A percentile compares a stretch with the other conserved stretches of the same genome.
phyloP scores from a whole-genome alignment of 768 basidiomycete genomes.

The Tricholoma bakamatsutake region DNA sequence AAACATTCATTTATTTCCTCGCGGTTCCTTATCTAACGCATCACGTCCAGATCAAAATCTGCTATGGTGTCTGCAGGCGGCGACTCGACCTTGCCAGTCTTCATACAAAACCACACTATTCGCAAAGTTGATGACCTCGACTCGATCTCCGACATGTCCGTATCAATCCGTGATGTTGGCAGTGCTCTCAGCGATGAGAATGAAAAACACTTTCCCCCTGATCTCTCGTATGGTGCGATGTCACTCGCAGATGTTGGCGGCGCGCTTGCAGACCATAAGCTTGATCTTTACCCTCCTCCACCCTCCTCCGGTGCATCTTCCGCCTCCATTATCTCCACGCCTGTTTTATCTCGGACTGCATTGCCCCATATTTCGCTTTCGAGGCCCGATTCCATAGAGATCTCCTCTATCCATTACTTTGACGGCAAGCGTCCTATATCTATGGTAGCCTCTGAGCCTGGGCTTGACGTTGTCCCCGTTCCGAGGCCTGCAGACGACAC shows the following conservation, averaged over 20 bases:
- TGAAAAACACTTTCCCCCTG: conserved; percentile 26
- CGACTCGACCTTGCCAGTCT: conserved; percentile 33
- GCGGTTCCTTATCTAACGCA: background rate
- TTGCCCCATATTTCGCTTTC: conserved; percentile 13
- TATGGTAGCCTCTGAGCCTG: conserved; percentile 5
- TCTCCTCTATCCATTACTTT: conserved; percentile 21
- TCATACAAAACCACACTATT: conserved; percentile 38
- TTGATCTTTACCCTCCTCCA: conserved; percentile 23
- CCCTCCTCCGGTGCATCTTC: conserved; percentile 33
- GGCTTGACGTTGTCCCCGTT: background rate
- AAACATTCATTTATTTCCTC: too few species aligned
- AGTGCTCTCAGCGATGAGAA: conserved; percentile 26
- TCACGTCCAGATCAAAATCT: conserved; percentile 17
- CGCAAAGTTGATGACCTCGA: conserved; percentile 43
- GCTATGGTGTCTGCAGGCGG: conserved; percentile 17
- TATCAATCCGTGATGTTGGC: conserved; percentile 17
- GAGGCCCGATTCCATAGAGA: conserved; percentile 26
- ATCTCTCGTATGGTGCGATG: conserved; percentile 31
- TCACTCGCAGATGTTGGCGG: conserved; percentile 33
- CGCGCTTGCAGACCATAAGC: conserved; percentile 31
- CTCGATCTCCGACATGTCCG: conserved; percentile 42
- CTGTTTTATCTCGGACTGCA: conserved; percentile 1
- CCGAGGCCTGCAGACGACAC: background rate
- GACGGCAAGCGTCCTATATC: conserved; percentile 1
- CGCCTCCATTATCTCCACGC: conserved; percentile 26